Conservation (phyloP, 495 filamentous ascomycete species). For the Trypethelium eluteriae region DNA sequence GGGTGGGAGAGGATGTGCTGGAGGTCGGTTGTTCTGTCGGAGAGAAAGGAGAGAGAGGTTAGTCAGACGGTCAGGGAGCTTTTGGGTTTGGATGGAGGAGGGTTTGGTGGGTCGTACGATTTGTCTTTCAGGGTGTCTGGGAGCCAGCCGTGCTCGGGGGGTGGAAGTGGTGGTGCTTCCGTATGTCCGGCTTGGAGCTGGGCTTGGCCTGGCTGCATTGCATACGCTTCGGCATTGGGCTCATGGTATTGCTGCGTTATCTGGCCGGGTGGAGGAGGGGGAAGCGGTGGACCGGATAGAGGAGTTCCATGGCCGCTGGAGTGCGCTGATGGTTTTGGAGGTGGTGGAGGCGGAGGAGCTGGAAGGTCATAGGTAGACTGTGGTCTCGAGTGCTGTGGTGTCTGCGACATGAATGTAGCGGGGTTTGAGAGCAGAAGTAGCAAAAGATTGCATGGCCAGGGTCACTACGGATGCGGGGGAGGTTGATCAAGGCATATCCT, state of each 20-base stretch:
- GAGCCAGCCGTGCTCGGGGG: conserved; percentile 37
- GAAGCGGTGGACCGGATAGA: conserved; percentile 33
- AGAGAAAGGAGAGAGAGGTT: background rate
- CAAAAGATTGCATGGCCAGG: too few relatives aligned
- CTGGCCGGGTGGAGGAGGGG: conserved; percentile 33
- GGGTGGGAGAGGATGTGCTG: conserved; percentile 32
- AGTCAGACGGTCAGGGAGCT: background rate
- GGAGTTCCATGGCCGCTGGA: conserved; percentile 31
- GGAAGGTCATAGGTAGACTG: conserved; percentile 31
- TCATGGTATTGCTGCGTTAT: conserved; percentile 22
- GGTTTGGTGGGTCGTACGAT: conserved; percentile 26
- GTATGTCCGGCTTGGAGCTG: conserved; percentile 17
- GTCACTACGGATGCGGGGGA: too few relatives aligned
- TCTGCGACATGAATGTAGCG: conserved; percentile 3
- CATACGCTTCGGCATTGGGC: background rate
- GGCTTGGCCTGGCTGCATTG: conserved; percentile 12
- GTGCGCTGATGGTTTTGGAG: conserved; percentile 35
- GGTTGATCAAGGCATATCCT: background rate
- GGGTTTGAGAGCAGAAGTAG: background rate
- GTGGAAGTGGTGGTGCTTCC: conserved; percentile 20
- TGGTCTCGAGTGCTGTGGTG: conserved; percentile 26
- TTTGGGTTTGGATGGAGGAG: background rate
- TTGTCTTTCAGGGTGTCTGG: conserved; percentile 35
- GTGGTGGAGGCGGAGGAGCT: conserved; percentile 36
- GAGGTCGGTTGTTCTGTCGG: conserved; percentile 34